Evolutionary conservation across 2,329 filamentous ascomycete genomes (phyloP).

Genomic region (Bretziella fagacearum): DNA sequence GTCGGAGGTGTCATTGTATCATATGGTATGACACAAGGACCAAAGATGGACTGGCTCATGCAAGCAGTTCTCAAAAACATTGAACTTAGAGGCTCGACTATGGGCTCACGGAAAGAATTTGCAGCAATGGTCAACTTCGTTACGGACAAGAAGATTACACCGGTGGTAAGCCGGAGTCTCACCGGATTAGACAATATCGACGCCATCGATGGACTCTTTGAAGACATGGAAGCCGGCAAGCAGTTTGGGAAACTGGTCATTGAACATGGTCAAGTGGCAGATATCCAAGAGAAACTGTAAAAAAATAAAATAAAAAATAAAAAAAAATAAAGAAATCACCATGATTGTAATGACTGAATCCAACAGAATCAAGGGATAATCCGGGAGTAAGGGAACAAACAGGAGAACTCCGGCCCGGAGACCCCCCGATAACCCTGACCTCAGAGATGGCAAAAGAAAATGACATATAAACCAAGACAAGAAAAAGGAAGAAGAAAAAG

Average conservation of each 20-base stretch:
- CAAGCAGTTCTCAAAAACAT: constrained; percentile 70
- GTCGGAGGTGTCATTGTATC: constrained; percentile 65
- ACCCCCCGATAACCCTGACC: too few relatives aligned
- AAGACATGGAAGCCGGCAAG: constrained; percentile 67
- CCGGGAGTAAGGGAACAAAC: too few relatives aligned
- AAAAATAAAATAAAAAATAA: not conserved
- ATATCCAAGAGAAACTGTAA: constrained; percentile 26
- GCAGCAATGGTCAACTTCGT: constrained; percentile 81
- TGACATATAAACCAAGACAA: not conserved
- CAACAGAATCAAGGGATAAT: not conserved
- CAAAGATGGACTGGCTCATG: constrained; percentile 80
- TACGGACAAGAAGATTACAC: constrained; percentile 50
- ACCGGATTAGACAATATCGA: constrained; percentile 57
- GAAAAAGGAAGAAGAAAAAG: too few relatives aligned
- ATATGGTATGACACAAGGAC: constrained; percentile 81
- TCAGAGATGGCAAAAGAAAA: constrained; percentile 25
- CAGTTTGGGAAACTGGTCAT: constrained; percentile 93
- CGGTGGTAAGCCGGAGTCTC: constrained; percentile 59
- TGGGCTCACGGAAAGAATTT: constrained; percentile 84
- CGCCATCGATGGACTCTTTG: constrained; percentile 69
- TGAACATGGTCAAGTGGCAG: constrained; percentile 35
- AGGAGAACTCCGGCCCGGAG: not conserved
- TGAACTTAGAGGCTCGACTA: constrained; percentile 68
- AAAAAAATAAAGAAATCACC: not conserved
- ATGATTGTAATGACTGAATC: not conserved